Base-by-base conservation (phyloP, 257 asterid species). In the Jacaranda mimosifolia region DNA sequence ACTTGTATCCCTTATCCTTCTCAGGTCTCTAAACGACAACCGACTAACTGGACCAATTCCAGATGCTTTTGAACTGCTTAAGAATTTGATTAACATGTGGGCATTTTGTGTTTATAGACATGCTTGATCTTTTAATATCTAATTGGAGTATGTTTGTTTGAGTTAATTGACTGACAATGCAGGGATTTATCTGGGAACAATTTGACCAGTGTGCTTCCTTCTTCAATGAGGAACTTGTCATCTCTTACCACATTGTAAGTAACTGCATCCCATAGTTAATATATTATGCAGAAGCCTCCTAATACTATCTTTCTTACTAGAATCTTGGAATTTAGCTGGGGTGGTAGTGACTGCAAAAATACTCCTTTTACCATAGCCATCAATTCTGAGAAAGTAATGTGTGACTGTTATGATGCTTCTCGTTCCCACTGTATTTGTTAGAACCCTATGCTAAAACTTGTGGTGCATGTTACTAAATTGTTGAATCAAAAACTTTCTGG, bases 151-250 rank as follows among this genome's bases (percentile, higher is more conserved):
- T 14, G 5, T 21, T 63, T 32, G 60, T 74, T 70, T 79, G 45
- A 66, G 62, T 63, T 69, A n/a, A 58, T 81, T 49, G 49, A 53
- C 17, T 45, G 53, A 19, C 21, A 46, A 76, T 84, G 74, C 87
- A 95, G 99, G 90, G 92, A 93, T 83, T 85, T 95, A 45, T 95
- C 99, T 5, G 82, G 89, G 59, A 95, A 95, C 79, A 85, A 40
- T 74, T 91, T 95, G 83, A 84, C 81, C 13, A 87, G 96, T 56
- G 92, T 43, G 59, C 88, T 95, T 79, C 99, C 99, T 75, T 78
- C 93, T 82, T 95, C 99, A 32, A 81, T 95, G 92, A 91, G 84
- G 80, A 86, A 32, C 71, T 84, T 93, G 88, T 71, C 90, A 9
- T 80, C 92, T 76, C 91, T 95, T 66, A 78, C 83, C 39, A 80